Evolutionary conservation across 768 basidiomycete species (phyloP).

Genomic region (Panellus pusillus): DNA sequence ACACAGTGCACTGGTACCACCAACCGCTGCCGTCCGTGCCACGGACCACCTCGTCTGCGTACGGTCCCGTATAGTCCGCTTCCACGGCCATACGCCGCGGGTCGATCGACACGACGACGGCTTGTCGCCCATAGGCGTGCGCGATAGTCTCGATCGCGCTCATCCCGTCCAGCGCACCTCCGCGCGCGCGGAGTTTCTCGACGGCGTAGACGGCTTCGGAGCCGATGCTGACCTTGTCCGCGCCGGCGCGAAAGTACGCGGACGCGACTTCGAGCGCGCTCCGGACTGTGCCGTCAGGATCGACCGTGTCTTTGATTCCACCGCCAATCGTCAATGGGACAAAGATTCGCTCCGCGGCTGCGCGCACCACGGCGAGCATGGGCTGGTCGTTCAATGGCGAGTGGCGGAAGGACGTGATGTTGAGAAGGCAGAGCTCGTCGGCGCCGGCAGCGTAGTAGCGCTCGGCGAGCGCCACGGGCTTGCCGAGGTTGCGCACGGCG

Average conservation of each 20-base stretch:
- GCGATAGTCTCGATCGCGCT: conserved; percentile 95
- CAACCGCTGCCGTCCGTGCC: conserved; percentile 75
- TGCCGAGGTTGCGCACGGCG: conserved; percentile 93
- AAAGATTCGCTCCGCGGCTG: conserved; percentile 86
- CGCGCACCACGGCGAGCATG: conserved; percentile 93
- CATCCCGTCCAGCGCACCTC: conserved; percentile 55
- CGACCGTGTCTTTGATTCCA: conserved; percentile 93
- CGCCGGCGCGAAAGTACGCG: conserved; percentile 94
- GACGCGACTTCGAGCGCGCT: conserved; percentile 93
- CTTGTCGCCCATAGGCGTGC: conserved; percentile 87
- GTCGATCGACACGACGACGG: conserved; percentile 97
- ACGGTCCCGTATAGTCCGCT: conserved; percentile 57
- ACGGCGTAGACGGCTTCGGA: conserved; percentile 95
- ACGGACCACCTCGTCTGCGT: conserved; percentile 60
- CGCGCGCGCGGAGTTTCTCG: conserved; percentile 65
- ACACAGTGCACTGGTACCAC: conserved; percentile 99
- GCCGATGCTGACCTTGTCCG: conserved; percentile 98
- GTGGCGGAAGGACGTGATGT: conserved; percentile 98
- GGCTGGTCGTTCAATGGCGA: conserved; percentile 96
- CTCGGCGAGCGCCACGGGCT: conserved; percentile 88
- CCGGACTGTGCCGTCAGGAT: conserved; percentile 89
- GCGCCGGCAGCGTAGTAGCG: conserved; percentile 87
- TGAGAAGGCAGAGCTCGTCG: conserved; percentile 96
- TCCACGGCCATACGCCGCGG: conserved; percentile 85
- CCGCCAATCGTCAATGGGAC: conserved; percentile 99